Base-by-base conservation (phyloP, 1,284 basidiomycete genomes). In the Cryptococcus sp. region DNA sequence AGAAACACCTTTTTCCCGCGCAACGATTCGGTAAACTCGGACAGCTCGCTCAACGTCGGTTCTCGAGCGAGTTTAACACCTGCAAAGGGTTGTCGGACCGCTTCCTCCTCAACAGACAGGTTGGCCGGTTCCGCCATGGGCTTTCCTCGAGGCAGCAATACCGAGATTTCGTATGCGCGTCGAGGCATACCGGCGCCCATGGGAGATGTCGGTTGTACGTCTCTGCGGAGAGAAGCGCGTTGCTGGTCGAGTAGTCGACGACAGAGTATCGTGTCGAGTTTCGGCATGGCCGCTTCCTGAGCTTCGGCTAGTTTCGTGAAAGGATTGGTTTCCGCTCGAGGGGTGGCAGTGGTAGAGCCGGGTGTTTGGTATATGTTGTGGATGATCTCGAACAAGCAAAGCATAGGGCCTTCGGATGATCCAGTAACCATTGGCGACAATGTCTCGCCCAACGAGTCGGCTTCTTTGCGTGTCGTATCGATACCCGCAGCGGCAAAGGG, bases 1-100 rank as follows among this genome's bases (percentile, higher is more conserved):
- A 97, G 74, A 0, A 80, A 81, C 0, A 85, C 88, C 59, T 82
- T 85, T 68, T 84, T 87, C 5, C 88, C 87, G 54, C 83, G 82
- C 38, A 97, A 72, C 3, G 80, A 82, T 49, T 91, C 87, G 3
- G 84, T 81, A 72, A 95, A 97, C 16, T 79, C 74, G 0, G 78
- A 75, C 33, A 97, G 75, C 53, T 93, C 86, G 38, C 81, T 80
- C 24, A 92, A 65, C 2, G 83, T 84, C 1, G 90, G 87, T 53
- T 92, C 87, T 33, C 76, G 73, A 1, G 82, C 74, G 31, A 80
- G 74, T 24, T 76, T 74, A 46, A 80, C 51, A 52, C 45, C 78
- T 65, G 54, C 76, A 69, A 68, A 77, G 0, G 77, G 77, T 47
- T 77, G 74, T 31, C 76, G 72, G 3, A 73, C 55, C 22, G 75